Evolutionary conservation across 371 early-diverging fungal species (phyloP).

Genomic region (Blyttiomyces sp.): DNA sequence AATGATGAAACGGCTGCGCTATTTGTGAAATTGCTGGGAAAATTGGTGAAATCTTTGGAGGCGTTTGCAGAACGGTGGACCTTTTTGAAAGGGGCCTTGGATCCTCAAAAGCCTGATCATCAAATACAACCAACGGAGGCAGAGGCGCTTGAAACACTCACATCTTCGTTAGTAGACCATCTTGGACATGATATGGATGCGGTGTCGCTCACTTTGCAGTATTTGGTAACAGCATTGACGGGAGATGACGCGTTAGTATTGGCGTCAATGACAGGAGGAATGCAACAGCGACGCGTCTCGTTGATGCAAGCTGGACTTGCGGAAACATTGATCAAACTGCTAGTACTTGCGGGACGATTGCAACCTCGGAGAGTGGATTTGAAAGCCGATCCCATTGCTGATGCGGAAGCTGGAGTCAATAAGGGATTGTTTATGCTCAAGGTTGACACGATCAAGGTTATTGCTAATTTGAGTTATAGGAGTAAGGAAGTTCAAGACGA

Average conservation of each 20-base stretch:
- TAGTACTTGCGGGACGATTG: constrained; percentile 9
- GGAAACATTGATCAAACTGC: constrained; percentile 14
- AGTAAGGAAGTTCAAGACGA: constrained; percentile 36
- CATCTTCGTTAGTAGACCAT: not conserved
- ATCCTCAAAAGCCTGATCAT: not conserved
- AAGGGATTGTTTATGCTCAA: constrained; percentile 33
- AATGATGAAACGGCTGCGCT: no score
- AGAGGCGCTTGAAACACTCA: not conserved
- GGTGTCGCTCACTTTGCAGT: constrained; percentile 14
- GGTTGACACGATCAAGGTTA: constrained; percentile 28
- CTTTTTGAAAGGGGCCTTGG: no score
- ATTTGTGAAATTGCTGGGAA: not conserved
- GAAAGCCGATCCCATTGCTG: not conserved
- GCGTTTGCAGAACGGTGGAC: constrained; percentile 2
- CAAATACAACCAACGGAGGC: not conserved
- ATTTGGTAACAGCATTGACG: constrained; percentile 6
- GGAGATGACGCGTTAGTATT: constrained; percentile 1
- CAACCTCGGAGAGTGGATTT: constrained; percentile 16
- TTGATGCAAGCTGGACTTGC: not conserved
- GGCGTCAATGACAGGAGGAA: constrained; percentile 7
- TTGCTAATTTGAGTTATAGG: constrained; percentile 30
- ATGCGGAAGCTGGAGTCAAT: not conserved
- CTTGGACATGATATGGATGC: constrained; percentile 23
- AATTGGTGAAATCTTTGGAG: not conserved
- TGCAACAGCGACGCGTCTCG: constrained; percentile 4